Evolutionary conservation across 2,329 filamentous ascomycete genomes (phyloP), one percentile per base, ranked within the genome.

Genomic region (Colletotrichum lentis): DNA sequence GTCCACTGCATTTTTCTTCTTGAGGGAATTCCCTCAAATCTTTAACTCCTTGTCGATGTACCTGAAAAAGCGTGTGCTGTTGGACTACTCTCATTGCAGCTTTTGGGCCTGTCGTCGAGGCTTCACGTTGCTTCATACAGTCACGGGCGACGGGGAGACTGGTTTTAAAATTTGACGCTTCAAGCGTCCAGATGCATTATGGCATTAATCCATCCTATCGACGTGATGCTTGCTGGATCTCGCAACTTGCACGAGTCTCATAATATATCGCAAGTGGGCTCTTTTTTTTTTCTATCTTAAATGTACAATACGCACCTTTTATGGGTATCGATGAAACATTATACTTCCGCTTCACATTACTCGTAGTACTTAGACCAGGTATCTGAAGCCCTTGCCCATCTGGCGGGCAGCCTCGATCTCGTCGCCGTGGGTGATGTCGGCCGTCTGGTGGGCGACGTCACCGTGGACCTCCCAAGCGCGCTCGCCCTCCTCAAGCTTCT

Each of bases 331-430:
- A 65, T 22, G 27, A 18, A 22, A 60, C 49, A 14, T 7, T 55
- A 39, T 20, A 24, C 27, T 20, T 54, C 31, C 35, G 18, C 22
- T 47, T 14, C 5, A 43, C 22, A 62, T 37, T 20, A 47, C 20
- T 53, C 58, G 12, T 2, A 31, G 10, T 12, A 44, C 46, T 66
- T 78, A 83, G 49, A 83, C 73, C 59, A 84, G 73, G 72, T 84
- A 84, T 60, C 82, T 76, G 75, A 83, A 84, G 47, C 81, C 82
- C 75, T 81, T 82, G 64, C 77, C 76, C 80, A 84, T 80, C 67
- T 76, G 76, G 71, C 81, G 70, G 3, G 80, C 80, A 59, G 84
- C 80, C 31, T 86, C 80, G 0, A 80, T 74, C 46, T 78, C 78
- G 3, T 81, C 80, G 55, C 80, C 75, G 10, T 75, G 70, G 69